These are phyloP conservation scores for Tuber indicum DNA, from an alignment of 495 filamentous ascomycete species.

Conservation along the genomic window DNA sequence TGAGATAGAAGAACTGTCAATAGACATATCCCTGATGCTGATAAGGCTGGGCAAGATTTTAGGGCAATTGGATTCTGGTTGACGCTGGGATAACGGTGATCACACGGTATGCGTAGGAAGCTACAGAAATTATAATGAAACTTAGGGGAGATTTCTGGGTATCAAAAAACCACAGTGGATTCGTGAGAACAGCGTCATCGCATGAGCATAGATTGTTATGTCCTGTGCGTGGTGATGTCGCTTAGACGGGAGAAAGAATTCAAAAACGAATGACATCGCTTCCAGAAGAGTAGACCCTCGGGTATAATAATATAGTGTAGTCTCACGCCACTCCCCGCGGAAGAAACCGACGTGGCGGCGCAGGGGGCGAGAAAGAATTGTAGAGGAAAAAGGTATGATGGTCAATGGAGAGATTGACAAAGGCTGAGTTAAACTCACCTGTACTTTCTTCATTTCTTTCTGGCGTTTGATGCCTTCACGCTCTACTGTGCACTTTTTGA, in stretches of 20 bases:
- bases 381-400: slow-evolving; percentile 9
- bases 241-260: neutral
- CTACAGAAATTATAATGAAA: neutral
- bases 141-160: neutral
- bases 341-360: neutral
- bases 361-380: neutral
- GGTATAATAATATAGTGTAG: neutral
- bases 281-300: neutral
- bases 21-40: slow-evolving; percentile 45
- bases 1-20: slow-evolving; percentile 39
- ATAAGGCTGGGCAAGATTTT: neutral
- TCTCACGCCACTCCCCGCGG: neutral
- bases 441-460: slow-evolving; percentile 60
- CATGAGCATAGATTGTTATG: neutral
- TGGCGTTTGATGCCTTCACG: slow-evolving; percentile 60
- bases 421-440: slow-evolving; percentile 52
- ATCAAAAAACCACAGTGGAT: neutral
- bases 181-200: neutral
- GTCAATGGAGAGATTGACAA: slow-evolving; percentile 31
- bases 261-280: neutral
- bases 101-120: neutral
- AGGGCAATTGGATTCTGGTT: slow-evolving; percentile 7
- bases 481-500: slow-evolving; percentile 78
- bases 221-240: neutral
- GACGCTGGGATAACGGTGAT: neutral